Evolutionary conservation across 2,329 filamentous ascomycete species (phyloP).

Genomic region (Lasiodiplodia hormozganensis): DNA sequence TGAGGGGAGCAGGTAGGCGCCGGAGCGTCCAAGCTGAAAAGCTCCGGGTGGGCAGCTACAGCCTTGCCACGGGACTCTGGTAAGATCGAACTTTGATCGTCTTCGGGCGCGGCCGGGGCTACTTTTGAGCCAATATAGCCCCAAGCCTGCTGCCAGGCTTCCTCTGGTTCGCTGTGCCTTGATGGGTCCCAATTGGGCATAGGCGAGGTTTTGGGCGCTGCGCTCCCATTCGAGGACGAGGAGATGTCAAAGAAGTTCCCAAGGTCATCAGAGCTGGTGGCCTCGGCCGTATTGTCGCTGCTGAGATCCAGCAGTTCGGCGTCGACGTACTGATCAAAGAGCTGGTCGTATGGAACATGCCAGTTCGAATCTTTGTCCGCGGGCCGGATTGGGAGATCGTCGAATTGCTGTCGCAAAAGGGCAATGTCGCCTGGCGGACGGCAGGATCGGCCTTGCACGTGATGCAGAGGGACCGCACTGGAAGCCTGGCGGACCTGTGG

Average conservation of each 20-base stretch:
- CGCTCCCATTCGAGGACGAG: conserved; percentile 58
- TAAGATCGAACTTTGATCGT: conserved; percentile 41
- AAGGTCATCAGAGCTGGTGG: conserved; percentile 55
- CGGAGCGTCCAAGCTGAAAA: conserved; percentile 41
- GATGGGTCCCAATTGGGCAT: conserved; percentile 54
- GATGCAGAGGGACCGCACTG: conserved; percentile 24
- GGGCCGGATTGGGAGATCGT: conserved; percentile 50
- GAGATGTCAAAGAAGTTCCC: conserved; percentile 60
- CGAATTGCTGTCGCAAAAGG: conserved; percentile 37
- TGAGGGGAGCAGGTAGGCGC: conserved; percentile 26
- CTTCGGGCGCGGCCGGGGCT: conserved; percentile 43
- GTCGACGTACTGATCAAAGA: conserved; percentile 70
- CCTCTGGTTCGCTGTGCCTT: conserved; percentile 46
- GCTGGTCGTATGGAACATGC: conserved; percentile 62
- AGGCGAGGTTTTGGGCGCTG: conserved; percentile 54
- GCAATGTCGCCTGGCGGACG: conserved; percentile 27
- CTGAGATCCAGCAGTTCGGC: conserved; percentile 59
- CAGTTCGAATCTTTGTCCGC: conserved; percentile 61
- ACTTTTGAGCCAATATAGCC: conserved; percentile 60
- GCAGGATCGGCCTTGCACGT: conserved; percentile 29
- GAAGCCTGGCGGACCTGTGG: conserved; percentile 23
- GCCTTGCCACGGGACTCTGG: conserved; percentile 42
- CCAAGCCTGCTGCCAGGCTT: conserved; percentile 62
- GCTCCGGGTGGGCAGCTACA: conserved; percentile 41
- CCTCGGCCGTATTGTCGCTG: conserved; percentile 56